Evolutionary conservation across 371 early-diverging fungal genomes (phyloP), one percentile per base, ranked within the genome.

Genomic region (Saksenaea vasiformis): DNA sequence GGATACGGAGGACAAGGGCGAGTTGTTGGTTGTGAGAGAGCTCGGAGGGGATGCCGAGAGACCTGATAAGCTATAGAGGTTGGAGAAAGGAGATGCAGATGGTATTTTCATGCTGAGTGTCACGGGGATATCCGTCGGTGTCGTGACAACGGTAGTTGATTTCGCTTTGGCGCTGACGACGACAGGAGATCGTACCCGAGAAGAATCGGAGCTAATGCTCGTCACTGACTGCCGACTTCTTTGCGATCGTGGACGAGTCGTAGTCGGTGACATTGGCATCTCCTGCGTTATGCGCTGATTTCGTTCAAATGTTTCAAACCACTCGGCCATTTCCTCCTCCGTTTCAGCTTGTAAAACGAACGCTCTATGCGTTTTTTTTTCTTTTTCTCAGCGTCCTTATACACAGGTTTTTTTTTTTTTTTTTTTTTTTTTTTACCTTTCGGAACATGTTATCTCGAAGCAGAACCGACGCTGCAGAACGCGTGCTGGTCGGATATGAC

Each of bases 361-460:
- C 1, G 79, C 66, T 61, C 73, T 79, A 56, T 17, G n/a, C n/a
- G n/a, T n/a, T n/a, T n/a, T n/a, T n/a, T n/a, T n/a, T 65, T 5
- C 19, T 10, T n/a, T 22, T 47, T 19, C 9, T 47, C 51, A 47
- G 22, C 22, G 4, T 7, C 31, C 31, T 7, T 31, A 31, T 7
- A 31, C 31, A 31, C 31, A 47, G 17, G 19, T 14, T 38, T 15
- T 38, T 1, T 2, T 14, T 11, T 44, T 7, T 7, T 1, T 19
- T 44, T 44, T 14, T 47, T 2, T 39, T 2, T 22, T 5, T 9
- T 72, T 82, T 75, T 81, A 82, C 86, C 81, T 82, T 9, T 85
- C 82, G 8, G 81, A 76, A 51, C 87, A 88, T 28, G 83, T 81
- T n/a, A 91, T 80, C 58, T 92, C 92, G 71, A 92, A 92, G 65